A percentile compares a stretch with the other conserved stretches of the same genome.
phyloP scores from a whole-genome alignment of 2,329 filamentous ascomycete genomes.

The Zymoseptoria passerinii region DNA sequence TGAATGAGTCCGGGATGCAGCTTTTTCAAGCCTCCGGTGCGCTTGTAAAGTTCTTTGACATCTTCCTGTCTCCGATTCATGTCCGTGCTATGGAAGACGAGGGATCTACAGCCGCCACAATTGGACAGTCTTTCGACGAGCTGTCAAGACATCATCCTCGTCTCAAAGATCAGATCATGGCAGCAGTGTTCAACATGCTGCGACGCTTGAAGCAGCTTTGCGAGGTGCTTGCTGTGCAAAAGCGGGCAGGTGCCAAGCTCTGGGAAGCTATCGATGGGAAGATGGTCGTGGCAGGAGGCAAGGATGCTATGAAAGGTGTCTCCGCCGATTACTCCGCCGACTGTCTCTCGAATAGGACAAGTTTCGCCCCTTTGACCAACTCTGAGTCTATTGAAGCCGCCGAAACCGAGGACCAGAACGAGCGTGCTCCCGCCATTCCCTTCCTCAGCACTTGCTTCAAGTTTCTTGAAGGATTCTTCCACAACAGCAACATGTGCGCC shows the following conservation, averaged over 20 bases:
- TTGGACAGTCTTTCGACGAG: conserved; percentile 87
- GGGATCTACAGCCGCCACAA: conserved; percentile 56
- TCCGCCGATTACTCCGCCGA: conserved; percentile 2
- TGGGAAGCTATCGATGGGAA: conserved; percentile 40
- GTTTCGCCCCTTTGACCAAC: not conserved
- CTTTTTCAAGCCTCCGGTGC: conserved; percentile 77
- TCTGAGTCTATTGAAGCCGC: conserved; percentile 19
- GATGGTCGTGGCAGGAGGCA: conserved; percentile 39
- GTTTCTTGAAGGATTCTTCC: conserved; percentile 70
- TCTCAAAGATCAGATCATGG: conserved; percentile 70
- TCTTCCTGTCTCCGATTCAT: conserved; percentile 90
- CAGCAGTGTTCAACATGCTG: conserved; percentile 83
- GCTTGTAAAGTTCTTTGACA: conserved; percentile 80
- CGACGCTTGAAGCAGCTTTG: conserved; percentile 70
- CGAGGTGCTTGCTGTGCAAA: conserved; percentile 57
- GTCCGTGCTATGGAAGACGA: conserved; percentile 72
- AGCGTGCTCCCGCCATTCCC: conserved; percentile 20
- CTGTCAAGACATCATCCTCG: conserved; percentile 86
- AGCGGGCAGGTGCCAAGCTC: conserved; percentile 72
- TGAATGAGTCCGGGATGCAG: conserved; percentile 80
- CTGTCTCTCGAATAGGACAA: conserved; percentile 2
- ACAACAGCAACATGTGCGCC: conserved; percentile 62
- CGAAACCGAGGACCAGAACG: conserved; percentile 35
- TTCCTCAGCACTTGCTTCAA: conserved; percentile 69
- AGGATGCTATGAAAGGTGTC: conserved; percentile 10